Base-by-base conservation (phyloP, 108 stramenopile species). In the Heterococcus sp. region DNA sequence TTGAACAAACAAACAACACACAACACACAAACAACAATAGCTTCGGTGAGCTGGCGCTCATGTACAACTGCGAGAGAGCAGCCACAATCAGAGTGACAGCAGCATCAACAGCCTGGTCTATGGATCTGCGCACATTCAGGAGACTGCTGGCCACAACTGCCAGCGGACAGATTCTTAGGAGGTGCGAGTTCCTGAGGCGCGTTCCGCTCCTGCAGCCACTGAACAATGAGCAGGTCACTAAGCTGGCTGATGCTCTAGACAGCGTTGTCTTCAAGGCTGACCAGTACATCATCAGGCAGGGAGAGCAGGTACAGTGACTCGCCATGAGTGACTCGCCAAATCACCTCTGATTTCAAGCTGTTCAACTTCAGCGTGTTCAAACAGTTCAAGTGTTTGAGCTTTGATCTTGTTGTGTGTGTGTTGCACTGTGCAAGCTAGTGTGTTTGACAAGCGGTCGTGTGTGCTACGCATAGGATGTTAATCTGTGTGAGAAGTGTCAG, bases 1-100 rank as follows among this genome's bases (percentile, higher is more conserved):
- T n/a, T n/a, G n/a, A n/a, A n/a, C n/a, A n/a, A n/a, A 58, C 46
- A 58, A 58, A 14, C 14, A 58, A 58, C 46, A 58, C 46, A 58
- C 46, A 58, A 58, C 46, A 14, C 46, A 58, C 8, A 8, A 58
- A 58, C 46, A 8, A 58, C 46, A 8, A 58, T 21, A 72, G 79
- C 35, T 90, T 90, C 39, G 90, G 90, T 8, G 90, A 90, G 86
- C 87, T 90, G 21, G 85, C 86, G 8, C 77, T 90, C 21, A 89
- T 90, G 70, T 90, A 90, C 84, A 87, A 88, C 68, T 86, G 84
- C 78, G 82, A 89, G 58, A 70, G 90, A 21, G 89, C 89, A 40
- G 90, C 90, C 29, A 88, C 90, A 3, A 76, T 90, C 32, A 71
- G 35, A 1, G 83, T 88, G 2, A 65, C 66, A 0, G 29, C 27